Base-by-base conservation (phyloP, 2,329 filamentous ascomycete genomes). In the Diaporthe nobilis region DNA sequence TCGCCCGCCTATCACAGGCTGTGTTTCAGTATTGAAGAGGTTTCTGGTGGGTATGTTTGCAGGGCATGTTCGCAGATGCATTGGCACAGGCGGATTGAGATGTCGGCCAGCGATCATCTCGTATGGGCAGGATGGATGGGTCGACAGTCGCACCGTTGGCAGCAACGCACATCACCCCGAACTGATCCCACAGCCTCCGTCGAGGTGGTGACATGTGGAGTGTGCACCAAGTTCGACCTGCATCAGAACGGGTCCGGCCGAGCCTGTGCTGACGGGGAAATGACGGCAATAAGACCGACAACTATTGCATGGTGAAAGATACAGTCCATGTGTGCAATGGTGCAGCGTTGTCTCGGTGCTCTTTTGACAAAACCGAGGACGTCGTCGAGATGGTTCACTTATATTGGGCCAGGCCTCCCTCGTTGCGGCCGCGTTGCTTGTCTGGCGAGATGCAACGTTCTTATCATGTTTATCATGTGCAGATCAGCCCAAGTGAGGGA, bases 171-270 rank as follows among this genome's bases (percentile, higher is more conserved):
- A 28, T 39, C 22, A 39, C 7, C 25, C 37, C 25, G 34, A 44
- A 61, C n/a, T 17, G 47, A n/a, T 44, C 34, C 58, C 44, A 61
- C 47, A 44, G 47, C 58, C 49, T 73, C 47, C 58, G 49, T n/a
- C 58, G n/a, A 15, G 58, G 42, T 58, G 70, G 71, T 72, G 71
- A 49, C 31, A 39, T 31, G 71, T 72, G 71, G 58, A 22, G 71
- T 20, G 57, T 25, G 47, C 71, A 53, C 37, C 58, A 65, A 31
- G 47, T 25, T 51, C 25, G 71, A 34, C 57, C 58, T 73, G 71
- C 71, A 73, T 34, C 47, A 73, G 37, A 55, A 73, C 60, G 71
- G 71, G 71, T 51, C 57, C 60, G 31, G 65, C 65, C 65, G 25
- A 44, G 31, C 71, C 58, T 49, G 34, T 42, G 71, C 55, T 55